These are phyloP conservation scores for Ogataea glucozyma DNA, from an alignment of 805 yeast genomes.

Conservation along the genomic window DNA sequence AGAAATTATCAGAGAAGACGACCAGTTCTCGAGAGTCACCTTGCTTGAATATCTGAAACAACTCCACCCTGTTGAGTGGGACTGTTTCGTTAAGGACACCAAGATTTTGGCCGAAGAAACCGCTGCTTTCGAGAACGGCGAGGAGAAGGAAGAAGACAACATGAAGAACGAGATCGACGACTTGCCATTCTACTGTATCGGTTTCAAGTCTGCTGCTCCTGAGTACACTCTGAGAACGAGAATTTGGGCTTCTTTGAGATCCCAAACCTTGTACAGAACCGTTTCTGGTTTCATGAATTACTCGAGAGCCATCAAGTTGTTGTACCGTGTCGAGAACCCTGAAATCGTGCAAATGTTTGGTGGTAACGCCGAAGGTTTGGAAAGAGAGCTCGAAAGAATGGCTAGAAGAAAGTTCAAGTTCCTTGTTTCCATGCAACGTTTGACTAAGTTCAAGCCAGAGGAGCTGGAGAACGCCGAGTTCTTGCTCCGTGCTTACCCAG, in stretches of 20 bases:
- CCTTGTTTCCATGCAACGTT: conserved; percentile 84
- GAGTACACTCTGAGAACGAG: conserved; percentile 94
- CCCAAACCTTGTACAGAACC: conserved; percentile 95
- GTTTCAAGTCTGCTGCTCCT: conserved; percentile 97
- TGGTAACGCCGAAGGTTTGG: conserved; percentile 95
- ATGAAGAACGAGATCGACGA: conserved; percentile 86
- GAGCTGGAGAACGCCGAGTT: conserved; percentile 81
- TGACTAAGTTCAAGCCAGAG: conserved; percentile 67
- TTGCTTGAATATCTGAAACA: conserved; percentile 91
- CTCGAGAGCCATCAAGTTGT: conserved; percentile 89
- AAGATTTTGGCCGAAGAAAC: conserved; percentile 94
- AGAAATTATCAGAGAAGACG: conserved; percentile 96
- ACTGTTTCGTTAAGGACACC: conserved; percentile 94
- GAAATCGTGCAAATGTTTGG: conserved; percentile 97
- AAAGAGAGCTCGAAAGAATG: conserved; percentile 90
- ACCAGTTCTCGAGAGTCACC: conserved; percentile 92
- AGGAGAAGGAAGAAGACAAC: conserved; percentile 61
- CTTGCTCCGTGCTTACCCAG: conserved; percentile 81
- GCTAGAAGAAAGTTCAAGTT: conserved; percentile 82
- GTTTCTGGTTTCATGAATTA: conserved; percentile 99
- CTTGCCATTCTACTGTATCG: conserved; percentile 91
- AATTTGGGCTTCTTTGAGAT: conserved; percentile 97
- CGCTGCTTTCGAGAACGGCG: conserved; percentile 70
- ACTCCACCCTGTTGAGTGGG: conserved; percentile 97
- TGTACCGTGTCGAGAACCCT: conserved; percentile 93